phyloP scores from a whole-genome alignment of 768 basidiomycete species.

The Suillus cothurnatus region DNA sequence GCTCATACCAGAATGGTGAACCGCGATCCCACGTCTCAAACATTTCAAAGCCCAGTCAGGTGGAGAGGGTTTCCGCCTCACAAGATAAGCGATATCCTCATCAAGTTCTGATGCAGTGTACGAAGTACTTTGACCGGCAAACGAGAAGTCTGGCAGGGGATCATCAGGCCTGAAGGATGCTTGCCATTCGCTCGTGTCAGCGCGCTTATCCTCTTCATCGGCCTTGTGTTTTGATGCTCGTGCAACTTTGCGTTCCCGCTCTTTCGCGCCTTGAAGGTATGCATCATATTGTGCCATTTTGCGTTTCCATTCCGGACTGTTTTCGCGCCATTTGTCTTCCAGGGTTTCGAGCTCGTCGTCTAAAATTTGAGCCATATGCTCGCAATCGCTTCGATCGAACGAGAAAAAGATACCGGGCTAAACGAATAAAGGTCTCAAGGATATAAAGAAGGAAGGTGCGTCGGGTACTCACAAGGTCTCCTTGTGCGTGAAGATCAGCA shows the following conservation, averaged over 20 bases:
- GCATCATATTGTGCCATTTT: slow-evolving; percentile 54
- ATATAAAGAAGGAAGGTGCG: not conserved
- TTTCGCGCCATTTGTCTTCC: slow-evolving; percentile 53
- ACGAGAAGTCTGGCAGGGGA: slow-evolving; percentile 62
- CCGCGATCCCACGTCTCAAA: slow-evolving; percentile 60
- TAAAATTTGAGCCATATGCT: slow-evolving; percentile 49
- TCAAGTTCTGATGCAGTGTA: slow-evolving; percentile 52
- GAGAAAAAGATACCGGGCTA: slow-evolving; percentile 71
- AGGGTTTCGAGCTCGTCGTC: slow-evolving; percentile 37
- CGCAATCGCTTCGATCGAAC: slow-evolving; percentile 63
- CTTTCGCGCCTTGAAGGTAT: slow-evolving; percentile 50
- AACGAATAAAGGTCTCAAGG: not conserved
- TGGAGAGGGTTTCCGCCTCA: slow-evolving; percentile 30
- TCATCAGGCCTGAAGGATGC: slow-evolving; percentile 57
- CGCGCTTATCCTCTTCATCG: slow-evolving; percentile 27
- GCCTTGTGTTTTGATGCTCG: slow-evolving; percentile 42
- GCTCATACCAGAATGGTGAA: slow-evolving; percentile 74
- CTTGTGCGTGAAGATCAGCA: slow-evolving; percentile 55
- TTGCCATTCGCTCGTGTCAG: slow-evolving; percentile 46
- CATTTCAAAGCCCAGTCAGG: slow-evolving; percentile 50
- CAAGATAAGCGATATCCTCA: slow-evolving; percentile 45
- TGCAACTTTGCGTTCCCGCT: slow-evolving; percentile 47
- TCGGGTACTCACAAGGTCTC: slow-evolving; percentile 51
- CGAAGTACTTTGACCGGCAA: slow-evolving; percentile 45
- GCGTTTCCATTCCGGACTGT: slow-evolving; percentile 47